Conservation (phyloP, 805 yeast genomes). For the Dipodascopsis tothii region DNA sequence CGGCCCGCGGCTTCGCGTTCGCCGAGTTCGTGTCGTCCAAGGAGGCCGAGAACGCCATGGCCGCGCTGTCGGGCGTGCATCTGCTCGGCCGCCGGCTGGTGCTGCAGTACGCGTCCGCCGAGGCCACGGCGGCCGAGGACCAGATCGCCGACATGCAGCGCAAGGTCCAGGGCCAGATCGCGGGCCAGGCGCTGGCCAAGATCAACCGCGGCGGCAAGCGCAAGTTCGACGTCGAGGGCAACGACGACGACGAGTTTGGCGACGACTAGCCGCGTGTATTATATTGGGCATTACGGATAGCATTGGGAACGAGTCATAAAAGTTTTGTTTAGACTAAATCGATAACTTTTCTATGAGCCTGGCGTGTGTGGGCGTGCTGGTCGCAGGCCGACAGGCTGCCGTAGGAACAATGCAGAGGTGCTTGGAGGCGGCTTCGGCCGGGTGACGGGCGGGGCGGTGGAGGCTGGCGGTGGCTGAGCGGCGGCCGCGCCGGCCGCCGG, state of each 20-base stretch:
- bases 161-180: constrained; percentile 74
- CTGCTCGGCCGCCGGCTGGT: constrained; percentile 90
- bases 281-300: too few species aligned
- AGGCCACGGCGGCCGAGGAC: constrained; percentile 74
- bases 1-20: constrained; percentile 96
- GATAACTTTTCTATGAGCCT: too few species aligned
- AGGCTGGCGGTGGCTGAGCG: too few species aligned
- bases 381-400: too few species aligned
- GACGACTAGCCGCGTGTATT: too few species aligned
- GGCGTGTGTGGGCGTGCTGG: too few species aligned
- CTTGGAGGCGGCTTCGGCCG: too few species aligned
- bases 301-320: too few species aligned
- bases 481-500: too few species aligned
- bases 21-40: constrained; percentile 77
- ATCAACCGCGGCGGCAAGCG: constrained; percentile 62
- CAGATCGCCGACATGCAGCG: constrained; percentile 86
- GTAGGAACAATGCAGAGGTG: too few species aligned
- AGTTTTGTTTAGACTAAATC: too few species aligned
- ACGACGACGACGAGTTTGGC: constrained; percentile 31
- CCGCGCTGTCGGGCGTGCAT: constrained; percentile 90
- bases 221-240: constrained; percentile 53
- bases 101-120: constrained; percentile 83
- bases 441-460: too few species aligned
- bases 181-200: constrained; percentile 64
- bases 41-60: constrained; percentile 93